Percentiles rank a stretch among this genome's conserved stretches.
Evolutionary conservation across 768 basidiomycete species (phyloP).

Genomic region (Suillus tomentosus): DNA sequence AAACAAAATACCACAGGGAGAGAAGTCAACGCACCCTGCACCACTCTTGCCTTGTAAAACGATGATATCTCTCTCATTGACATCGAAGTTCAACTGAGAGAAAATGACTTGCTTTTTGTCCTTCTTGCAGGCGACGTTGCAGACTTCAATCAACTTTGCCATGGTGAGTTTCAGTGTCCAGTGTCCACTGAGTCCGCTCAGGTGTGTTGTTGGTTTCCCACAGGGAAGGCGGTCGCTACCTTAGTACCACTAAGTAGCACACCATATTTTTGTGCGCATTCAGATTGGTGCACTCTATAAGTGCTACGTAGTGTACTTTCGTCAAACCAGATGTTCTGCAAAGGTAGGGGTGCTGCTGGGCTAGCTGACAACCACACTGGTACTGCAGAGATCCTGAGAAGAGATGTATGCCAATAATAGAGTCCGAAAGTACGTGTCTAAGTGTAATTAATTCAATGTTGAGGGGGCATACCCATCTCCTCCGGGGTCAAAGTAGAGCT

Average conservation of each 20-base stretch:
- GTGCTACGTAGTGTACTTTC: not conserved
- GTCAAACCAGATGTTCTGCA: not conserved
- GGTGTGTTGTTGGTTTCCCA: not conserved
- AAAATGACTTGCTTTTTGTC: constrained; percentile 55
- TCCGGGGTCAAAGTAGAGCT: constrained; percentile 77
- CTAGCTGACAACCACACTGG: constrained; percentile 1
- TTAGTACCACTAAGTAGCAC: not conserved
- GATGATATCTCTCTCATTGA: constrained; percentile 75
- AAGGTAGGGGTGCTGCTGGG: not conserved
- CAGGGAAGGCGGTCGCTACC: not conserved
- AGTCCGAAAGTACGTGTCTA: constrained; percentile 31
- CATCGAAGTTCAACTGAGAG: constrained; percentile 56
- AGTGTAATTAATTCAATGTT: constrained; percentile 34
- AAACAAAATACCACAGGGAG: not conserved
- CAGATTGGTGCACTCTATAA: not conserved
- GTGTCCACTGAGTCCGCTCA: not conserved
- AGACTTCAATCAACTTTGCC: constrained; percentile 49
- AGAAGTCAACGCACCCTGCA: constrained; percentile 50
- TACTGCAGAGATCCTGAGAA: constrained; percentile 12
- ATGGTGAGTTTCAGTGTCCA: constrained; percentile 10
- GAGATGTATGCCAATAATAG: constrained; percentile 22
- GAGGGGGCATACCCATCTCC: constrained; percentile 73
- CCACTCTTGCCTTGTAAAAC: constrained; percentile 82
- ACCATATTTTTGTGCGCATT: not conserved
- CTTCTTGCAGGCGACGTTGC: constrained; percentile 50